Conservation (phyloP, 169 alveolate species). For the Cryptosporidium canis region DNA sequence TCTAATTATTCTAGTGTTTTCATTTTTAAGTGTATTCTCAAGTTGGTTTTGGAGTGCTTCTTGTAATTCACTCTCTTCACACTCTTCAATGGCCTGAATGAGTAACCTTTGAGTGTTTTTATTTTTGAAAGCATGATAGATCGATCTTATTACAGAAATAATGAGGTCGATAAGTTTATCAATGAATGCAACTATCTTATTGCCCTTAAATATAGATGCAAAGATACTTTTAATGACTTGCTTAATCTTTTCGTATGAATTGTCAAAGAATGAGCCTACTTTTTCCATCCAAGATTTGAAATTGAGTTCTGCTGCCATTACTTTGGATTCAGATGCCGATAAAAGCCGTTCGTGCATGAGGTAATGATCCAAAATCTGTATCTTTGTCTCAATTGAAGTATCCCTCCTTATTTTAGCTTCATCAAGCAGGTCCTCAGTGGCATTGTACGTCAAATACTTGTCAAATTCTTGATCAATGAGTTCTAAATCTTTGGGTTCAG, state of each 20-base stretch:
- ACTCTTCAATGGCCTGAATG: conserved; percentile 36
- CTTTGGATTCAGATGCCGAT: conserved; percentile 11
- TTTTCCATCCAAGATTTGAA: conserved; percentile 42
- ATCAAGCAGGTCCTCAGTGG: neutral
- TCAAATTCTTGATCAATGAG: conserved; percentile 5
- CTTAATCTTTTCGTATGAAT: conserved; percentile 30
- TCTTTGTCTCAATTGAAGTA: neutral
- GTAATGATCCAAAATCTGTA: neutral
- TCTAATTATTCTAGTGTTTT: neutral
- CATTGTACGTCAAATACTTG: neutral
- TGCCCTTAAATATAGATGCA: conserved; percentile 23
- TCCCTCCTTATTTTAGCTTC: neutral
- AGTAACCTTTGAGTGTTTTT: conserved; percentile 56
- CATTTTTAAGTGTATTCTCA: conserved; percentile 10
- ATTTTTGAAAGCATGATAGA: conserved; percentile 20
- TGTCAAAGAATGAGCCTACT: conserved; percentile 47
- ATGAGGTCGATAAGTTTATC: conserved; percentile 37
- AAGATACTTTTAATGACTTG: conserved; percentile 27
- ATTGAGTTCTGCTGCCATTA: conserved; percentile 46
- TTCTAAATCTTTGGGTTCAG: neutral
- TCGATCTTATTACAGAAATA: conserved; percentile 37
- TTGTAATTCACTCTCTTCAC: conserved; percentile 14
- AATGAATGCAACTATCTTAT: conserved; percentile 25
- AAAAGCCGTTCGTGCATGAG: conserved; percentile 15
- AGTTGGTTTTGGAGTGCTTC: conserved; percentile 13